phyloP scores from a whole-genome alignment of 1,284 basidiomycete genomes.

The Ustilago nuda region DNA sequence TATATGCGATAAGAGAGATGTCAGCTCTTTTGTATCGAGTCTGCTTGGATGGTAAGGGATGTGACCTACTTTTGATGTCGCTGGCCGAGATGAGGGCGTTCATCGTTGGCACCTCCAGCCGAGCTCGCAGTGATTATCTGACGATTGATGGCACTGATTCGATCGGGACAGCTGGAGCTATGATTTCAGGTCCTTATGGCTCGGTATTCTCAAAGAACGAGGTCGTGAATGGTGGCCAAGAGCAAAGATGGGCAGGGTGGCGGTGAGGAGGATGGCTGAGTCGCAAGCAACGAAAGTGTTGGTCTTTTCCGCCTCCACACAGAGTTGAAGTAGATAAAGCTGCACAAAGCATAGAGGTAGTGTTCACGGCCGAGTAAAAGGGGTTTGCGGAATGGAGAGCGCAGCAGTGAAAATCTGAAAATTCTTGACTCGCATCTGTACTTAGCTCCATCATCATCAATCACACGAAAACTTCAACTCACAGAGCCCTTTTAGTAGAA shows the following conservation, averaged over 20 bases:
- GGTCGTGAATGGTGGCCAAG: background rate
- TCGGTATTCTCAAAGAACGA: no score
- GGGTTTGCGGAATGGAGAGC: no score
- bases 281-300: slow-evolving; percentile 29
- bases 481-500: no score
- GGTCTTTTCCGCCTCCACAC: slow-evolving; percentile 13
- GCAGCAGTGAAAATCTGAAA: no score
- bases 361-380: no score
- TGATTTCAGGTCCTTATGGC: background rate
- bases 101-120: slow-evolving; percentile 13
- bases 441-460: no score
- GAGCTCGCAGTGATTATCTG: no score
- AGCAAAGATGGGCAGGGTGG: background rate
- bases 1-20: background rate
- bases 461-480: no score
- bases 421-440: no score
- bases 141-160: no score
- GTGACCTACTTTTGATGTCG: slow-evolving; percentile 40
- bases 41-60: background rate
- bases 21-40: background rate
- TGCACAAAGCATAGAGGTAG: no score
- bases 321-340: no score
- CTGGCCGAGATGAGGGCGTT: slow-evolving; percentile 48
- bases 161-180: background rate
- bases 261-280: slow-evolving; percentile 19